A percentile compares a stretch with the other conserved stretches of the same genome.
Conservation (phyloP, 208 protist species). For the Leishmania aethiopica region DNA sequence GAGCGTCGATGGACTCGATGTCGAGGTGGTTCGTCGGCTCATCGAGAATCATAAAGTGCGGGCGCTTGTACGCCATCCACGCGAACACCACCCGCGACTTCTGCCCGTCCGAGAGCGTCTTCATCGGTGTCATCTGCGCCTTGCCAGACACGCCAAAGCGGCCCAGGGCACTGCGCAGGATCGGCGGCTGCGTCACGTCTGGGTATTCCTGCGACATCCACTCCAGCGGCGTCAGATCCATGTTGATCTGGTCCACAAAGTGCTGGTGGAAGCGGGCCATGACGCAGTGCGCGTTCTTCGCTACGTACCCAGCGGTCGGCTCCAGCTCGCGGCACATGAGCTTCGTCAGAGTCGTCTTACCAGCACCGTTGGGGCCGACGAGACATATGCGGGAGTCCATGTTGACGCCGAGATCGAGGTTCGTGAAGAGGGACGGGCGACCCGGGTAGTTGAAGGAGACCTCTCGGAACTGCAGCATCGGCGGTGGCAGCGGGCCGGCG, state of each 20-base stretch:
- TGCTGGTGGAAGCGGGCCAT: constrained; percentile 97
- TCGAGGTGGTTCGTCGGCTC: constrained; percentile 98
- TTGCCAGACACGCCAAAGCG: constrained; percentile 93
- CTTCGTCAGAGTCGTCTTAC: constrained; percentile 97
- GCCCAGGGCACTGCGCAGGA: constrained; percentile 94
- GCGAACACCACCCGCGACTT: constrained; percentile 97
- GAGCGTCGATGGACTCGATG: constrained; percentile 97
- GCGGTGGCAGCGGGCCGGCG: constrained; percentile 82
- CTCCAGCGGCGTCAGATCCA: constrained; percentile 92
- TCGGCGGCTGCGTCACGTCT: constrained; percentile 79
- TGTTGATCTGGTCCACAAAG: constrained; percentile 95
- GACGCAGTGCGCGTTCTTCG: constrained; percentile 92
- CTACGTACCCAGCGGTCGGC: constrained; percentile 88
- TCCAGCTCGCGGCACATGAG: constrained; percentile 95
- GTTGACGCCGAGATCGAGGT: constrained; percentile 95
- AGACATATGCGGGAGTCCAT: constrained; percentile 96
- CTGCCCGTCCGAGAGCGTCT: constrained; percentile 96
- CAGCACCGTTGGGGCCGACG: constrained; percentile 97
- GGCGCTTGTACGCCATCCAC: constrained; percentile 92
- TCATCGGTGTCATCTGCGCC: constrained; percentile 92
- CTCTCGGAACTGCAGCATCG: constrained; percentile 95
- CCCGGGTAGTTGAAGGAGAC: constrained; percentile 92
- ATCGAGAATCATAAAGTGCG: constrained; percentile 97
- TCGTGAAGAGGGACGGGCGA: constrained; percentile 85
- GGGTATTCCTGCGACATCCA: constrained; percentile 95